Evolutionary conservation across 805 yeast genomes (phyloP), one percentile per base, ranked within the genome.

Genomic region (Myxozyma neglecta): DNA sequence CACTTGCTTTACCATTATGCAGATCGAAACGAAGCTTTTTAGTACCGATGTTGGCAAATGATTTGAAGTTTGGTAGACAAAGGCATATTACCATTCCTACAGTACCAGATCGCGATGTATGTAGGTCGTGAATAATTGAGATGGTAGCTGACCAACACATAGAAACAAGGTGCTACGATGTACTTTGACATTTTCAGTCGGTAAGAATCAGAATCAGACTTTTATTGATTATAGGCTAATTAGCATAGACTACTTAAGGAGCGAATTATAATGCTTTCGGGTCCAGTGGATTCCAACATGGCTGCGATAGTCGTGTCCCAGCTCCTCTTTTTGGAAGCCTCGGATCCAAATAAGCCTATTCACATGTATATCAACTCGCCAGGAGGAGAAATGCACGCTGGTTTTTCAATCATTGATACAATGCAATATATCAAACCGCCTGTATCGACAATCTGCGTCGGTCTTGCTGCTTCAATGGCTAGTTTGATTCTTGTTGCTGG

Each of bases 381-480:
- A 11, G 77, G 77, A 1, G 77, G 77, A 1, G 67, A 69, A 20
- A 73, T 74, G 42, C 72, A 74, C 6, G 70, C 75, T 3, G 77
- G 77, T 1, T 60, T 74, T 43, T 74, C 76, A 3, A 72, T 74
- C 39, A 73, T 74, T 49, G 77, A 74, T 51, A 74, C 77, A 7
- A 74, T 74, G 69, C 76, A 74, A 58, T 74, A 71, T 51, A 70
- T 73, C 45, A 61, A 67, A 42, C 66, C 72, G 32, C 75, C 74
- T 9, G 74, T 74, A 6, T 70, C 74, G 6, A 74, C 77, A 1
- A 74, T 74, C 40, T 75, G 77, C 48, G 68, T 74, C 8, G 77
- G 77, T 2, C 72, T 73, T 44, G 75, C 75, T 3, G 74, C 73
- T 40, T 73, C 76, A 3, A 73, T 74, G 77, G 77, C 70, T 1